phyloP scores from a whole-genome alignment of 805 yeast genomes.

The Nakazawaea pomicola region DNA sequence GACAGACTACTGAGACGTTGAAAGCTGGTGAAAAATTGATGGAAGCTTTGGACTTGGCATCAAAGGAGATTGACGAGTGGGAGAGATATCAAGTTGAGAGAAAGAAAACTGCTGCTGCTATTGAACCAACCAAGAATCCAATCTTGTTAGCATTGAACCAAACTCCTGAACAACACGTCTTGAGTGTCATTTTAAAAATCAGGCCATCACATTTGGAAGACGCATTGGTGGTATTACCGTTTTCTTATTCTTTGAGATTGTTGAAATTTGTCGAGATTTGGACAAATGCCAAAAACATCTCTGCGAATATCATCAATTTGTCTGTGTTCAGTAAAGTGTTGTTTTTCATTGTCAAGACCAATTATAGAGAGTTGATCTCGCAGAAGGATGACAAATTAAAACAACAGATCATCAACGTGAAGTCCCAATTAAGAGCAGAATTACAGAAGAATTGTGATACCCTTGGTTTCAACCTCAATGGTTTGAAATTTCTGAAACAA shows the following conservation, averaged over 20 bases:
- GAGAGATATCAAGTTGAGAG: conserved; percentile 44
- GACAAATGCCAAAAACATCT: conserved; percentile 44
- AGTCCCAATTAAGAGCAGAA: conserved; percentile 52
- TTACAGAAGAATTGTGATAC: conserved; percentile 48
- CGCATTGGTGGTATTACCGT: conserved; percentile 86
- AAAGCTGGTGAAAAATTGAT: conserved; percentile 91
- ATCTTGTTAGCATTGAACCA: conserved; percentile 69
- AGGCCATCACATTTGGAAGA: conserved; percentile 87
- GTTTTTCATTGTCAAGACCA: conserved; percentile 66
- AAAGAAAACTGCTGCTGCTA: conserved; percentile 44
- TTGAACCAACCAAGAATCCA: conserved; percentile 60
- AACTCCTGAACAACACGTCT: conserved; percentile 72
- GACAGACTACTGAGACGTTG: conserved; percentile 85
- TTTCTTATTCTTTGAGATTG: conserved; percentile 70
- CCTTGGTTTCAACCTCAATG: conserved; percentile 82
- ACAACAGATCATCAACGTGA: conserved; percentile 59
- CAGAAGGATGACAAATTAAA: conserved; percentile 63
- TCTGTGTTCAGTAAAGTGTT: conserved; percentile 69
- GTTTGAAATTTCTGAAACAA: conserved; percentile 63
- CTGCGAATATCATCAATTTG: conserved; percentile 42
- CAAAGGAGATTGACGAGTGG: conserved; percentile 56
- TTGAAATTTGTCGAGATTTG: conserved; percentile 72
- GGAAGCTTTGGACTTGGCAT: conserved; percentile 87
- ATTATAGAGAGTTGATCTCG: conserved; percentile 72
- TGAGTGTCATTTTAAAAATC: conserved; percentile 65